Base-by-base conservation (phyloP, 805 yeast genomes). In the Lachancea sp. region DNA sequence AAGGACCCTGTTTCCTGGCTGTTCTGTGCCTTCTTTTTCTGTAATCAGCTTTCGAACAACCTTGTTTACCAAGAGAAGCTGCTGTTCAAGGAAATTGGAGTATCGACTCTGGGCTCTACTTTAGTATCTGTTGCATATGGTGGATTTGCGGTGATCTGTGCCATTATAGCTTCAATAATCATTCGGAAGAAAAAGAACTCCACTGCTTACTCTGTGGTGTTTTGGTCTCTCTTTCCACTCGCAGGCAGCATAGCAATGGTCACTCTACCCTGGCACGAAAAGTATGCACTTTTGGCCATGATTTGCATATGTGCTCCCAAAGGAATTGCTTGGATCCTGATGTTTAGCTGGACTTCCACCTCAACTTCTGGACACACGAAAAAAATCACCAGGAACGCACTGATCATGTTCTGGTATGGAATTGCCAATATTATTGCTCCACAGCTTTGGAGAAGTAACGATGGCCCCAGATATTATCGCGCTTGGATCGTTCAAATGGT, bases 401-500 rank as follows among this genome's bases (percentile, higher is more conserved):
- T 71, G 49, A 60, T 66, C 22, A 67, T 74, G 73, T 59, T 68
- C 13, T 67, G 68, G 17, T 77, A 73, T 46, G 65, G 75, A 47
- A 50, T 76, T 41, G 66, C 77, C 10, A 78, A 78, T 51, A 68
- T 78, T 31, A 71, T 77, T 25, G 72, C 79, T 4, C 81, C 82
- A 4, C 82, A 77, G 55, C 54, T 78, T 30, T 78, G 81, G 81
- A 66, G 68, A 55, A 61, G 54, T 8, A 57, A 53, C 15, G 73
- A 72, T 49, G 67, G 71, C 6, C 81, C 82, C 39, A 59, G 71
- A 45, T 73, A 67, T 51, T 47, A 57, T n/a, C 66, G 70, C 2
- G 73, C 78, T 8, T 72, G 83, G 82, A 63, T 70, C 43, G 78
- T 76, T 8, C 82, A 77, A 54, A 74, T 77, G 40, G 78, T 76